Base-by-base conservation (phyloP, 768 basidiomycete genomes). In the Collybiopsis luxurians region DNA sequence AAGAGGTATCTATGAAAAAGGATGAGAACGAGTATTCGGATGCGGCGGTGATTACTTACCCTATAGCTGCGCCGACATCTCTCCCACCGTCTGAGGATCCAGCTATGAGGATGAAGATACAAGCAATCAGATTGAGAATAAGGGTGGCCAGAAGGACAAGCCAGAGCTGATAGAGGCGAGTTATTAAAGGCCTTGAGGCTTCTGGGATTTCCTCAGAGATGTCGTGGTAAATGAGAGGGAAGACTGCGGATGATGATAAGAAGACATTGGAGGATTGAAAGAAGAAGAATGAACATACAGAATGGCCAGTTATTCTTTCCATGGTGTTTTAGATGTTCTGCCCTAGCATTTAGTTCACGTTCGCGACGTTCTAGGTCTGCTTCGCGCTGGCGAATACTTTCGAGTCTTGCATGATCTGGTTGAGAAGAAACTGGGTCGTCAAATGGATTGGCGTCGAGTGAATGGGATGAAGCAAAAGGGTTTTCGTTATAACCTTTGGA, bases 241-340 rank as follows among this genome's bases (percentile, higher is more conserved):
- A 95, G 78, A 94, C 94, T 96, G 71, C 60, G 45, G 60, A 60
- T 61, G 55, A 59, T 59, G 60, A 63, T 5, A 34, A 13, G 31
- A 34, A 34, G 58, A 61, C 56, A 57, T 64, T 52, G 60, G 61
- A 47, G 43, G 49, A 55, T 59, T 54, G 57, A 57, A 51, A 47
- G 45, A 46, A 50, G 11, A 56, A 57, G 49, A 56, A 28, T 59
- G 59, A 13, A 77, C 90, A 67, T 63, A 90, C 94, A 95, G 13
- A 85, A 85, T 31, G 96, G 96, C 87, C 91, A 99, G 73, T 99
- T 99, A 69, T 91, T 95, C 61, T 85, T 83, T 36, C 92, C 93
- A 66, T 90, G 85, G 49, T 71, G 80, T 63, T 87, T 77, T 52
- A 92, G 80, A 62, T 86, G 76, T 47, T 91, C 86, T 21, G 86